Evolutionary conservation across 2,329 filamentous ascomycete species (phyloP), one percentile per base, ranked within the genome.

Genomic region (Nakataea oryzae): DNA sequence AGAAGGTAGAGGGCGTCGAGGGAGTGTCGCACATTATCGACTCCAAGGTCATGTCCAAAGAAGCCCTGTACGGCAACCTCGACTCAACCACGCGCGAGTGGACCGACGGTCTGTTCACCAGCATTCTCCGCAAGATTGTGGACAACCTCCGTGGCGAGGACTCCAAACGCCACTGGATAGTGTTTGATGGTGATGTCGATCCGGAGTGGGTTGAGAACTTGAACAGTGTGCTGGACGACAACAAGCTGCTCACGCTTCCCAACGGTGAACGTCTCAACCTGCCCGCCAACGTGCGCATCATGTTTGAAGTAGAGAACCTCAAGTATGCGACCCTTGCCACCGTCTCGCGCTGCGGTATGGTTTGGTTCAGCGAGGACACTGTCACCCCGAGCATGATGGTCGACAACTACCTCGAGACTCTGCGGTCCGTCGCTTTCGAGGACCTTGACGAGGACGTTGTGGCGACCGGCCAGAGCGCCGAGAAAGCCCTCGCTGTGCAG

Each of bases 261-360:
- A 99, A 99, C 68, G 95, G 95, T 76, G 95, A 99, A 76, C 93
- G 95, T 80, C 87, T 99, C 62, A 97, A 95, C 72, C 77, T 99
- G 56, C 96, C 95, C 4, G 71, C 89, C 2, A 99, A 99, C 70
- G 95, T 99, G 29, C 91, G 96, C 67, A 96, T 99, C 76, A 97
- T 99, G 93, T 99, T 99, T 70, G 95, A 99, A 78, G 95, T 99
- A 47, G 96, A 99, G 77, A 97, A 88, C 3, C 81, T 99, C 64
- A 96, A 96, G 72, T 99, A 99, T 72, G 95, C 95, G 50, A 99
- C 95, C 0, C 84, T 99, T 57, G 95, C 95, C 62, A 99, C 95
- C n/a, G 95, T 99, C 71, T 96, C 90, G 86, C 92, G 95, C 77
- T 99, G 95, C 74, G 95, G 95, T 82, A 99, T 99, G 95, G 96